A percentile compares a stretch with the other conserved stretches of the same genome.
phyloP scores from a whole-genome alignment of 768 basidiomycete species.

The Candolleomyces efflorescens region DNA sequence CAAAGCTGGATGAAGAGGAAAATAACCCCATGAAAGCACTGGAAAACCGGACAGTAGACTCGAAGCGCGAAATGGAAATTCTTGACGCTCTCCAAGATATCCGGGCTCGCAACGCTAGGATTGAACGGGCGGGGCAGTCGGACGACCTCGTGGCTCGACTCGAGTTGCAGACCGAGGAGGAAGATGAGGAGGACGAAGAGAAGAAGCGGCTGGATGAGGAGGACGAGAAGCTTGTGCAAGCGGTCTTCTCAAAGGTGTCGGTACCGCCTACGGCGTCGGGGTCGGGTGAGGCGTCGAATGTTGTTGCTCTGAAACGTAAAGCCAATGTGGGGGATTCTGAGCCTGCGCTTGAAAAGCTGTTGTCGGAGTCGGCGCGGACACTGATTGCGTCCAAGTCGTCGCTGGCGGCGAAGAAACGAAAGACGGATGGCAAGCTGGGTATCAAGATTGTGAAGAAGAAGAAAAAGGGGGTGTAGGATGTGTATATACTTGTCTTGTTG shows the following conservation, averaged over 20 bases:
- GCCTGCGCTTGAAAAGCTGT: constrained; percentile 62
- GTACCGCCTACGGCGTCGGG: constrained; percentile 25
- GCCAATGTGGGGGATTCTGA: constrained; percentile 81
- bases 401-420: constrained; percentile 52
- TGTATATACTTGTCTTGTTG: not conserved
- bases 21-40: constrained; percentile 97
- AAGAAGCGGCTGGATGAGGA: constrained; percentile 77
- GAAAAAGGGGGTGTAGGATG: constrained; percentile 12
- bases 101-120: constrained; percentile 79
- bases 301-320: constrained; percentile 82
- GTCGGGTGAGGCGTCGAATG: constrained; percentile 17
- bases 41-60: constrained; percentile 89
- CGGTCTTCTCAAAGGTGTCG: constrained; percentile 78
- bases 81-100: constrained; percentile 95
- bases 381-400: constrained; percentile 49
- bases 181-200: constrained; percentile 73
- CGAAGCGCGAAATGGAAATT: constrained; percentile 97
- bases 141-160: constrained; percentile 66
- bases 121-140: constrained; percentile 77
- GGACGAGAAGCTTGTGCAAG: constrained; percentile 85
- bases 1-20: constrained; percentile 86
- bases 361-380: constrained; percentile 63
- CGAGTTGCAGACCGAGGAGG: constrained; percentile 56
- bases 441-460: constrained; percentile 68
- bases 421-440: constrained; percentile 55